Evolutionary conservation across 345 rosid species (phyloP).

Genomic region (Camelina hispida): DNA sequence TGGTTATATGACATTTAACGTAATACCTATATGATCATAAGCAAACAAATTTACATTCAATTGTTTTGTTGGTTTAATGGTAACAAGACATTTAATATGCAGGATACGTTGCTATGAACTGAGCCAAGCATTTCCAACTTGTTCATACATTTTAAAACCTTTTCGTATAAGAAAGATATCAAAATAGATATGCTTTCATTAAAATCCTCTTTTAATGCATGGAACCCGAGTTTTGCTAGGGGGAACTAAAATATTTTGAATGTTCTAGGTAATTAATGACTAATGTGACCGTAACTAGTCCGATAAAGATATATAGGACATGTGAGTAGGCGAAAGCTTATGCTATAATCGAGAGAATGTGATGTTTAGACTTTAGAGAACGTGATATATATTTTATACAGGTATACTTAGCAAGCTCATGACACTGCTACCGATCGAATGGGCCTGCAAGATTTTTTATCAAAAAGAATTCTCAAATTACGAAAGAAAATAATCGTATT

Average conservation of each 20-base stretch:
- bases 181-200: slow-evolving; percentile 11
- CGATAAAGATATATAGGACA: not conserved
- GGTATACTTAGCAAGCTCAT: not conserved
- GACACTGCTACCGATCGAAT: not conserved
- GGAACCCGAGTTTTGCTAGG: not conserved
- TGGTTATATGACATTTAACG: too few relatives aligned
- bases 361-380: too few relatives aligned
- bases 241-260: not conserved
- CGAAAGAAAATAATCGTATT: not conserved
- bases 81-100: slow-evolving; percentile 18
- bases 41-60: not conserved
- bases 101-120: slow-evolving; percentile 24
- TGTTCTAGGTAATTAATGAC: not conserved
- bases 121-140: slow-evolving; percentile 32
- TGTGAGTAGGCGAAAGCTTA: slow-evolving; percentile 14
- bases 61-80: not conserved
- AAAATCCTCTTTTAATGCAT: not conserved
- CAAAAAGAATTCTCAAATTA: not conserved
- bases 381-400: too few relatives aligned
- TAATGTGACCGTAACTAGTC: not conserved
- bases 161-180: slow-evolving; percentile 3
- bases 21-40: too few relatives aligned
- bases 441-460: slow-evolving; percentile 10
- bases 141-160: slow-evolving; percentile 13
- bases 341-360: not conserved